Evolutionary conservation across 2,329 filamentous ascomycete species (phyloP).

Genomic region (Mycosphaerella arachidis): DNA sequence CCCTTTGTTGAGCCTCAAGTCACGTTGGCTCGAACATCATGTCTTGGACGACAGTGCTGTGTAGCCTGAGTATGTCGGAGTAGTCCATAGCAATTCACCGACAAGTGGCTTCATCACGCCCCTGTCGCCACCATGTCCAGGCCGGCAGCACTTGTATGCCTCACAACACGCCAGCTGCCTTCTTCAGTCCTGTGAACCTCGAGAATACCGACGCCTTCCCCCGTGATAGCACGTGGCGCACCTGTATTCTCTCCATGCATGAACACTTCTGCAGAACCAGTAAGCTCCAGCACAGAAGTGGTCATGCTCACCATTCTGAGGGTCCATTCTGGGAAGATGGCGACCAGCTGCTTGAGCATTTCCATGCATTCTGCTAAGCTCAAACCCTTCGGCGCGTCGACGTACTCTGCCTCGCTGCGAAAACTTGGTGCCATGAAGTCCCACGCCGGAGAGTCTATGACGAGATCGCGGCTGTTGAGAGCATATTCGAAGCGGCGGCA

Average conservation of each 20-base stretch:
- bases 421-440: background rate
- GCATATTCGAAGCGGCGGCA: background rate
- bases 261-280: background rate
- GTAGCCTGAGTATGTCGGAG: background rate
- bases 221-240: background rate
- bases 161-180: background rate
- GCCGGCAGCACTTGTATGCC: background rate
- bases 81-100: background rate
- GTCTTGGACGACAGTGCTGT: background rate
- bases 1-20: no score
- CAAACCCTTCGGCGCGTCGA: background rate
- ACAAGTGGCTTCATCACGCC: background rate
- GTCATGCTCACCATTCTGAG: background rate
- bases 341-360: background rate
- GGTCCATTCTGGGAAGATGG: background rate
- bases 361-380: background rate
- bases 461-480: conserved; percentile 1
- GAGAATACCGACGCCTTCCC: background rate
- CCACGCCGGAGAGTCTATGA: background rate
- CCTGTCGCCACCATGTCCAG: background rate
- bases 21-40: background rate
- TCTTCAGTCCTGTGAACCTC: background rate
- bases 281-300: background rate
- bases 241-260: background rate
- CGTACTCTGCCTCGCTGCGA: background rate